Evolutionary conservation across 169 alveolate species (phyloP).

Genomic region (Eimeria tenella): DNA sequence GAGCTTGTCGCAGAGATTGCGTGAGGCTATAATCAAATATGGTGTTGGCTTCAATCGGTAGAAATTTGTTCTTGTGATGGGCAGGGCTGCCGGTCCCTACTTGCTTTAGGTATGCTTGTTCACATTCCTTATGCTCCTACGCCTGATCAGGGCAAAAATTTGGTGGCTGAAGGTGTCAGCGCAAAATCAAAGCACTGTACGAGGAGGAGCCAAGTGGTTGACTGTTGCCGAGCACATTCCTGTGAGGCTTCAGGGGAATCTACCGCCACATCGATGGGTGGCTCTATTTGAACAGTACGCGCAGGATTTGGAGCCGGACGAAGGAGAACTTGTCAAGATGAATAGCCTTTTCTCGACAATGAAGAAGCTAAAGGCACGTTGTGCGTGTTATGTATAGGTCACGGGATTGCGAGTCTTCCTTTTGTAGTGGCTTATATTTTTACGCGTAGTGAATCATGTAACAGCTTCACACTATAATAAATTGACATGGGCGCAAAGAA

Average conservation of each 20-base stretch:
- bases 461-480: too few species aligned
- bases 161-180: not conserved
- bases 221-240: not conserved
- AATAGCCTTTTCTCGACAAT: not conserved
- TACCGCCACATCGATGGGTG: constrained; percentile 17
- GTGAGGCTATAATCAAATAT: not conserved
- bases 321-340: not conserved
- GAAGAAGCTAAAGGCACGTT: not conserved
- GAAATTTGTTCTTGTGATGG: too few species aligned
- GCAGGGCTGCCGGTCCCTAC: too few species aligned
- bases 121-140: not conserved
- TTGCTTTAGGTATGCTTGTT: not conserved
- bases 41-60: not conserved
- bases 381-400: too few species aligned
- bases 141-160: not conserved
- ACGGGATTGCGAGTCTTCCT: too few species aligned
- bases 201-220: not conserved
- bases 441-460: too few species aligned
- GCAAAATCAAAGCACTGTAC: not conserved
- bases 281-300: not conserved
- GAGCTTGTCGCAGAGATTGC: constrained; percentile 6
- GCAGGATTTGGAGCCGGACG: not conserved
- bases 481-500: too few species aligned
- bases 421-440: too few species aligned
- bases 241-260: not conserved